Evolutionary conservation across 2,329 filamentous ascomycete species (phyloP).

Genomic region (Colletotrichum theobromicola): DNA sequence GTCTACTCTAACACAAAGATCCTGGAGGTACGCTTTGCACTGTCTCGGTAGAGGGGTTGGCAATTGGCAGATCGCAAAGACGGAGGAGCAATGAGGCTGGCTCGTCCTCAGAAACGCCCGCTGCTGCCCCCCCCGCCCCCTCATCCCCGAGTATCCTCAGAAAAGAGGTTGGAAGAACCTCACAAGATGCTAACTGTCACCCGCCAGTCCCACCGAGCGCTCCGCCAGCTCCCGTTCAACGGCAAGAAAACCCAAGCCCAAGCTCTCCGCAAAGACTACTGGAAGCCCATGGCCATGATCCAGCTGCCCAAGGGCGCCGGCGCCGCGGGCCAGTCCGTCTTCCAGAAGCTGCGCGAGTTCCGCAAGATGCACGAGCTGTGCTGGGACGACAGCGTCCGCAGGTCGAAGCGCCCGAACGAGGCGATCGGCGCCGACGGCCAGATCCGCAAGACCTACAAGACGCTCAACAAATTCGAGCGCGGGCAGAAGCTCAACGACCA

Average conservation of each 20-base stretch:
- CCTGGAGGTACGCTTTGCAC: conserved; percentile 45
- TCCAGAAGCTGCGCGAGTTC: conserved; percentile 69
- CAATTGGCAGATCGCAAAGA: background rate
- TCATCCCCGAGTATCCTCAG: too few species aligned
- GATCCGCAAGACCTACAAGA: too few species aligned
- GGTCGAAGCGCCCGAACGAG: too few species aligned
- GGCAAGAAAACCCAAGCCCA: conserved; percentile 71
- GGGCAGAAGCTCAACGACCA: conserved; percentile 63
- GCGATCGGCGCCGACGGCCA: too few species aligned
- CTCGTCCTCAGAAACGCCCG: background rate
- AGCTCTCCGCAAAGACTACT: conserved; percentile 71
- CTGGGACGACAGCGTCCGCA: conserved; percentile 56
- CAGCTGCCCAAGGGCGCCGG: conserved; percentile 59
- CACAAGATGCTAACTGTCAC: background rate
- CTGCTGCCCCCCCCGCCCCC: too few species aligned
- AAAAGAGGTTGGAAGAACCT: too few species aligned
- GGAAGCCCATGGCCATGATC: conserved; percentile 66
- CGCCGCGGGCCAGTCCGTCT: conserved; percentile 62
- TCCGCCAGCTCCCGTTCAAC: conserved; percentile 67
- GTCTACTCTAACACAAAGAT: conserved; percentile 56
- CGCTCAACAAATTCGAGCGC: conserved; percentile 48
- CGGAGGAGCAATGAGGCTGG: background rate
- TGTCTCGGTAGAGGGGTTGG: background rate
- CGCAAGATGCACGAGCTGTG: conserved; percentile 66
- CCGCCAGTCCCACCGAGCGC: conserved; percentile 46